Evolutionary conservation across 2,329 filamentous ascomycete species (phyloP), one percentile per base, ranked within the genome.

Genomic region (Cryphonectria japonica): DNA sequence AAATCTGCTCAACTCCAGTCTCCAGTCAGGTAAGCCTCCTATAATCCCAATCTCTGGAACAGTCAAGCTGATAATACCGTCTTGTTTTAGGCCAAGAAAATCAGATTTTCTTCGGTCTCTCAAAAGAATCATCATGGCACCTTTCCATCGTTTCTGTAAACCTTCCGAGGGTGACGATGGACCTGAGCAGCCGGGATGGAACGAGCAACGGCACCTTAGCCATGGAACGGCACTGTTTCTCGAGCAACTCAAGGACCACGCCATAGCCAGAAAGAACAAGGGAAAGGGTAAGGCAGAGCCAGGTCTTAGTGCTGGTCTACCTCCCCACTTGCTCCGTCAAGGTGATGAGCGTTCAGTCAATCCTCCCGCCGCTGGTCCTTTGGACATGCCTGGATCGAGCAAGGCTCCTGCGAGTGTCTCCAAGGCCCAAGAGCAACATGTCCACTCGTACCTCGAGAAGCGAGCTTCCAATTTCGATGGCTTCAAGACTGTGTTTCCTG

Each of bases 261-360:
- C 26, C 13, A 3, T n/a, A 13, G 1, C 26, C 11, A 26, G 29
- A 34, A 46, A 22, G 2, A 22, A 65, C n/a, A 46, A 60, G 46
- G 54, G 46, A 50, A n/a, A 50, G 19, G 22, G 22, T 19, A 19
- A 29, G 1, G 32, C 67, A 1, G 43, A 43, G n/a, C 32, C 60
- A 16, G 37, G 41, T 19, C 16, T 54, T 14, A 29, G 22, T 13
- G 50, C 61, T 8, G 61, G 61, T 2, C 37, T 65, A 8, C 67
- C 67, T 16, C 67, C 61, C 16, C 61, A 69, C 50, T 26, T 69
- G 29, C 52, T 46, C 9, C 61, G 61, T 9, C 61, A 60, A 41
- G 34, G 29, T 13, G 57, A 19, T 9, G n/a, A 50, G 41, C 6
- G 9, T 62, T 6, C 22, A 14, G n/a, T 11, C 22, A n/a, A 11